Evolutionary conservation across 371 early-diverging fungal genomes (phyloP).

Genomic region (Mucor piriformis): DNA sequence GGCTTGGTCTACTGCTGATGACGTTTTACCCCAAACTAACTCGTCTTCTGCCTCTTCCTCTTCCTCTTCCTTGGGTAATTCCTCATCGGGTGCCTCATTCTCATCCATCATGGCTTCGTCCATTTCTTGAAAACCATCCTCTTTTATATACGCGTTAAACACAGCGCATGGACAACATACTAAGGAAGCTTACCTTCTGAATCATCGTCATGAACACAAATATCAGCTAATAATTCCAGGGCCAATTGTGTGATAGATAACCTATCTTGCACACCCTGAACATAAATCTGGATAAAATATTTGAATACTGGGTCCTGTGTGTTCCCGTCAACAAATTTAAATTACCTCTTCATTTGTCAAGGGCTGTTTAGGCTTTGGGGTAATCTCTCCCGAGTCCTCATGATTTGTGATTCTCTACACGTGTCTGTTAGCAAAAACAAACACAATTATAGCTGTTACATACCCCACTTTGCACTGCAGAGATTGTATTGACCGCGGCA

Average conservation of each 20-base stretch:
- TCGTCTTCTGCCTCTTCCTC: slow-evolving; percentile 43
- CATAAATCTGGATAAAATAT: slow-evolving; percentile 27
- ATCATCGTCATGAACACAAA: slow-evolving; percentile 70
- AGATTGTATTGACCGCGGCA: slow-evolving; percentile 54
- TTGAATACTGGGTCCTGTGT: not conserved
- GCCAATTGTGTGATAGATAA: slow-evolving; percentile 73
- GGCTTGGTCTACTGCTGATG: slow-evolving; percentile 20
- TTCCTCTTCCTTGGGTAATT: slow-evolving; percentile 1
- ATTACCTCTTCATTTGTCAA: slow-evolving; percentile 54
- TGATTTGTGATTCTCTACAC: slow-evolving; percentile 8
- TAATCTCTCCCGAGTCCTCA: slow-evolving; percentile 41
- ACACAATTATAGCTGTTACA: no score
- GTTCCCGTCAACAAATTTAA: not conserved
- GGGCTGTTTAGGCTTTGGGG: slow-evolving; percentile 54
- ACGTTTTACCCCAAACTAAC: slow-evolving; percentile 29
- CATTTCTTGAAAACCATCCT: slow-evolving; percentile 21
- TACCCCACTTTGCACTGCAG: slow-evolving; percentile 52
- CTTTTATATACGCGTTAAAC: not conserved
- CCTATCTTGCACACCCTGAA: slow-evolving; percentile 56
- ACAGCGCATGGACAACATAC: not conserved
- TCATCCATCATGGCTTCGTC: slow-evolving; percentile 17
- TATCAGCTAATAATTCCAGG: slow-evolving; percentile 84
- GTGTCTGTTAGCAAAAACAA: no score
- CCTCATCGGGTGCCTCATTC: slow-evolving; percentile 2
- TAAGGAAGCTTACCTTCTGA: not conserved